Percentiles rank a stretch among this genome's conserved stretches.
These are phyloP conservation scores for Penicillium hordei DNA, from an alignment of 2,329 filamentous ascomycete genomes.

Conservation along the genomic window DNA sequence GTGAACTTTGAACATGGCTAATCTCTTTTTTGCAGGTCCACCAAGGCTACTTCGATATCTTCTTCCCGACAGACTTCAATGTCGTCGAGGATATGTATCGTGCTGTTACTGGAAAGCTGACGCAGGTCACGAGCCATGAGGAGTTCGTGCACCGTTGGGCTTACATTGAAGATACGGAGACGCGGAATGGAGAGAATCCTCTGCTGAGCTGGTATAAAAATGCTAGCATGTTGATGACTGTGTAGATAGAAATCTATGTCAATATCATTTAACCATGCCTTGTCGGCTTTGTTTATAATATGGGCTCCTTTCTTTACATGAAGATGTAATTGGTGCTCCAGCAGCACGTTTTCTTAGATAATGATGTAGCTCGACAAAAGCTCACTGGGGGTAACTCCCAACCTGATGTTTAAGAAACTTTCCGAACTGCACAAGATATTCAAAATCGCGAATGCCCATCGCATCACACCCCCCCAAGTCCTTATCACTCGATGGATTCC, in stretches of 20 bases:
- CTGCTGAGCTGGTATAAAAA: constrained; percentile 93
- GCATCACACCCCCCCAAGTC: no score
- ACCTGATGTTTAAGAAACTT: no score
- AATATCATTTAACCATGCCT: background rate
- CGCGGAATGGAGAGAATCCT: constrained; percentile 88
- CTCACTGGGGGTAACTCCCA: background rate
- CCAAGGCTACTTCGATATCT: constrained; percentile 97
- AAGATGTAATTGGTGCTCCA: background rate
- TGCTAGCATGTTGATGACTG: constrained; percentile 85
- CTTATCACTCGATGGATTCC: no score
- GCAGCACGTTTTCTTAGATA: background rate
- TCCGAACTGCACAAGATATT: no score
- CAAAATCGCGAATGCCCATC: no score
- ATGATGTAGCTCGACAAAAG: background rate
- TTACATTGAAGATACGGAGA: constrained; percentile 84
- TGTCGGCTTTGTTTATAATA: background rate
- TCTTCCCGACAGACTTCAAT: constrained; percentile 94
- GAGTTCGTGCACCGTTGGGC: constrained; percentile 91
- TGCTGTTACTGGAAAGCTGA: constrained; percentile 88
- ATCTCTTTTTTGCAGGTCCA: constrained; percentile 64
- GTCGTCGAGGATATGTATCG: constrained; percentile 91
- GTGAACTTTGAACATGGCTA: background rate
- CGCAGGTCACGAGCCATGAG: constrained; percentile 79
- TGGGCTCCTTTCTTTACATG: no score
- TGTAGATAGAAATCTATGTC: constrained; percentile 48